These are phyloP conservation scores for Solanum lycopersicoides DNA, from an alignment of 257 asterid species.

Conservation along the genomic window DNA sequence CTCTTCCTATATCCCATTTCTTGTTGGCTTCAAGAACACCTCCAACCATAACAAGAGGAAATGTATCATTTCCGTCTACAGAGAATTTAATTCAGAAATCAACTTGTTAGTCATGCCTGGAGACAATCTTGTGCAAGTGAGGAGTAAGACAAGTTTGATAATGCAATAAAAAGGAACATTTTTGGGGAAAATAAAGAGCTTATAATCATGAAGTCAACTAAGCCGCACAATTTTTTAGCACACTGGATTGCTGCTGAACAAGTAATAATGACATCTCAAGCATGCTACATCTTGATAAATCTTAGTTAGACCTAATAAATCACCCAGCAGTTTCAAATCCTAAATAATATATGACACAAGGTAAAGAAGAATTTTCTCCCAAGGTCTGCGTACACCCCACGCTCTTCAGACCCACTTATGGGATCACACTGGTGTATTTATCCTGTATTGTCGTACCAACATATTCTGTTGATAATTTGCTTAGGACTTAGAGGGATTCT, in stretches of 20 bases:
- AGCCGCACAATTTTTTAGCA: background rate
- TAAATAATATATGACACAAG: background rate
- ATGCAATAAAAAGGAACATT: background rate
- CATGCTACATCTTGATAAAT: background rate
- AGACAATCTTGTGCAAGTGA: background rate
- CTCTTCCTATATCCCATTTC: slow-evolving; percentile 73
- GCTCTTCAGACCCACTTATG: background rate
- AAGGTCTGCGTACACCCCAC: background rate
- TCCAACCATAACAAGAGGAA: slow-evolving; percentile 85
- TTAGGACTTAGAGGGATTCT: background rate
- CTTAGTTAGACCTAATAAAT: background rate
- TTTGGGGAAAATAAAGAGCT: background rate
- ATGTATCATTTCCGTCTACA: slow-evolving; percentile 52
- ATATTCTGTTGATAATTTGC: background rate
- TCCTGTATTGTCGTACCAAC: background rate
- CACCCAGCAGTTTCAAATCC: background rate
- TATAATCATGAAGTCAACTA: background rate
- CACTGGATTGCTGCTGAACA: background rate
- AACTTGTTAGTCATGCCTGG: background rate
- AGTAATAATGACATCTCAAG: background rate
- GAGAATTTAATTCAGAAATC: background rate
- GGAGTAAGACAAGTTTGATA: background rate
- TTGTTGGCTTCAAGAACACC: slow-evolving; percentile 67
- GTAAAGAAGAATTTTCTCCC: background rate
- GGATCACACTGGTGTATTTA: background rate